Evolutionary conservation across 1,284 basidiomycete species (phyloP).

Genomic region (Violaceomyces palustris): DNA sequence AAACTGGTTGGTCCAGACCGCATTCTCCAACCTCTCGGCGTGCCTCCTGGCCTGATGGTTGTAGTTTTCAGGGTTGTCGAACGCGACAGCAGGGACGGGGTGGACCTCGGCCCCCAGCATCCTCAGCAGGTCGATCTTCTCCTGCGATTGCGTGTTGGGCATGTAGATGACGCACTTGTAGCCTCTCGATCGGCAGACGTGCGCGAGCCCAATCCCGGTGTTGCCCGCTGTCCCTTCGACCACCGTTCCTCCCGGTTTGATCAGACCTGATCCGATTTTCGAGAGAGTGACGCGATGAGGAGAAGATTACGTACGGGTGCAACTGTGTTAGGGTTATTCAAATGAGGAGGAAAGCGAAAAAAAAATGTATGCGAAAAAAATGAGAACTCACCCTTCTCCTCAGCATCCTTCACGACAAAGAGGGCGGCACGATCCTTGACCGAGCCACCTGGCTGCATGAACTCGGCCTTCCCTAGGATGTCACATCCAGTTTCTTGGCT

Average conservation of each 20-base stretch:
- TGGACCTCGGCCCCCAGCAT: constrained; percentile 96
- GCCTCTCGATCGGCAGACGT: constrained; percentile 80
- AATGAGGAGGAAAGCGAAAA: neutral
- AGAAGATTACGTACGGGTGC: neutral
- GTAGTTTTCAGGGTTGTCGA: constrained; percentile 93
- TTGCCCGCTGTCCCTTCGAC: constrained; percentile 99
- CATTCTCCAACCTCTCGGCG: constrained; percentile 75
- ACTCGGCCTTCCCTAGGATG: constrained; percentile 92
- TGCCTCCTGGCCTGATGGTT: constrained; percentile 94
- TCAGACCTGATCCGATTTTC: constrained; percentile 58
- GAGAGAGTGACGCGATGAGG: neutral
- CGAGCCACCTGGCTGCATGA: constrained; percentile 97
- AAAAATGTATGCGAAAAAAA: neutral
- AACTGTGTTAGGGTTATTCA: neutral
- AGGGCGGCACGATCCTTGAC: constrained; percentile 97
- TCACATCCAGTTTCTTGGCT: constrained; percentile 85
- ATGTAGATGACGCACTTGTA: constrained; percentile 99
- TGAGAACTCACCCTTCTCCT: constrained; percentile 72
- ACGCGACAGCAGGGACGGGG: constrained; percentile 92
- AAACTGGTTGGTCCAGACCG: constrained; percentile 99
- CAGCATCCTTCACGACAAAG: constrained; percentile 82
- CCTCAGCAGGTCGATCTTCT: constrained; percentile 92
- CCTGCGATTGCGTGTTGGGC: constrained; percentile 88
- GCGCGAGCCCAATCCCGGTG: constrained; percentile 92
- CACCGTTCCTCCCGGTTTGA: constrained; percentile 86